Evolutionary conservation across 1,139 yeast species (phyloP), one percentile per base, ranked within the genome.

Genomic region (Scheffersomyces segobiensis): DNA sequence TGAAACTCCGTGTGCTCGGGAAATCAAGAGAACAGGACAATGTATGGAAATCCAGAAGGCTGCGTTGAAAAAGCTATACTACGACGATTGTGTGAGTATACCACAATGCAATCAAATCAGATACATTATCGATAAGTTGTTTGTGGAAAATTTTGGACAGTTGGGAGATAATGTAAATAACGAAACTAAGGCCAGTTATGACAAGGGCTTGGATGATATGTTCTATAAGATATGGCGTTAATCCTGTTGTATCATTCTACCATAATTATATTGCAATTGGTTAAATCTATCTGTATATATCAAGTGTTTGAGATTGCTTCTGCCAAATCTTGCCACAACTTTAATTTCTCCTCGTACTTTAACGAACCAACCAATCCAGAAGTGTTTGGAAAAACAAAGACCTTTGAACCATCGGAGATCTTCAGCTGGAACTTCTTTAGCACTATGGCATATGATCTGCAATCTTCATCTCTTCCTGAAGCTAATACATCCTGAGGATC

Each of bases 341-440:
- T 65, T 54, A 85, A 67, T 66, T 86, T 87, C 54, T 78, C 79
- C 0, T 70, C 72, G 59, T 76, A 77, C 20, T 78, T 73, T 67
- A 87, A 73, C 58, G 74, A 72, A 8, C 89, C 82, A 7, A 87
- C 95, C n/a, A 90, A 73, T 0, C 96, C 96, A 1, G 93, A 88
- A 0, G 95, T 89, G 56, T 87, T 87, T 2, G 95, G 95, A 51
- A 89, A 81, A 5, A 89, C 93, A 68, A 80, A 85, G 0, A 87
- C 61, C 55, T 66, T 53, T 50, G 67, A 57, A 10, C 62, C 58
- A 61, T 59, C 55, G 6, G 63, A 67, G 22, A 69, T 59, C 42
- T 55, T 59, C 3, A 63, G 58, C 24, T 61, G 56, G 20, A 75
- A 59, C 49, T 62, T 59, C 20, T 59, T 56, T 53, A 75, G 56